phyloP scores from a whole-genome alignment of 495 filamentous ascomycete genomes.

The Staphylotrichum tortipilum region DNA sequence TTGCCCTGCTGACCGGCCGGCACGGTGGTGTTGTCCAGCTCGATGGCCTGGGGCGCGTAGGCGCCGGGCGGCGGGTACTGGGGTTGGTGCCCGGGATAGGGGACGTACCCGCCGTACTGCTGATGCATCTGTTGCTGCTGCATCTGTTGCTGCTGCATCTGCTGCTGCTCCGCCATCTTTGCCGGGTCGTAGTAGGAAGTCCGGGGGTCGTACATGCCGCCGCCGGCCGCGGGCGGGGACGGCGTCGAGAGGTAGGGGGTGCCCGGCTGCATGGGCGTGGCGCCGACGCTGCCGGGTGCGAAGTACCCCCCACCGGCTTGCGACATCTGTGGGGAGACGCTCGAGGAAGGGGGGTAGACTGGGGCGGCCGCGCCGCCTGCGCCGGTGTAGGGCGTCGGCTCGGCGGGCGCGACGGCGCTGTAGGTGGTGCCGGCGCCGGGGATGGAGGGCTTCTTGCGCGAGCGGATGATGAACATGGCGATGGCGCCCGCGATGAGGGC shows the following conservation, averaged over 20 bases:
- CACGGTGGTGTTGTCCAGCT: conserved; percentile 6
- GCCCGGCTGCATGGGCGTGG: not conserved
- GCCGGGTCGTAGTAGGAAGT: conserved; percentile 14
- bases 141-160: conserved; percentile 1
- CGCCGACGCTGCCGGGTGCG: not conserved
- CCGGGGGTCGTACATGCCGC: conserved; percentile 6
- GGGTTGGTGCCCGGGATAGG: not conserved
- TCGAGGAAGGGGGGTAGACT: conserved; percentile 1
- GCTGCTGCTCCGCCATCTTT: conserved; percentile 5
- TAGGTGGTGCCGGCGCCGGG: conserved; percentile 1
- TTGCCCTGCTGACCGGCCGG: not conserved
- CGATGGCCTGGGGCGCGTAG: conserved; percentile 5
- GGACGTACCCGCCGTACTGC: not conserved
- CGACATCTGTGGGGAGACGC: conserved; percentile 9
- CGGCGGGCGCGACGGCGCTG: conserved; percentile 13
- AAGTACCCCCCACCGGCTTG: conserved; percentile 7
- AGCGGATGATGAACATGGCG: conserved; percentile 16
- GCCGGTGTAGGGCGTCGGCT: conserved; percentile 2
- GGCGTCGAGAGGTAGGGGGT: conserved; percentile 5
- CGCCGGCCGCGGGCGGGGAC: not conserved
- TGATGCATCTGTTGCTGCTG: no score
- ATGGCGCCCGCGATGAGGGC: conserved; percentile 12
- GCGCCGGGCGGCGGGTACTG: not conserved
- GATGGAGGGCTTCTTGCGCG: conserved; percentile 12
- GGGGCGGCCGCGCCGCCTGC: not conserved